phyloP scores from a whole-genome alignment of 306 rosid species.

The Oxytropis ochrocephala region DNA sequence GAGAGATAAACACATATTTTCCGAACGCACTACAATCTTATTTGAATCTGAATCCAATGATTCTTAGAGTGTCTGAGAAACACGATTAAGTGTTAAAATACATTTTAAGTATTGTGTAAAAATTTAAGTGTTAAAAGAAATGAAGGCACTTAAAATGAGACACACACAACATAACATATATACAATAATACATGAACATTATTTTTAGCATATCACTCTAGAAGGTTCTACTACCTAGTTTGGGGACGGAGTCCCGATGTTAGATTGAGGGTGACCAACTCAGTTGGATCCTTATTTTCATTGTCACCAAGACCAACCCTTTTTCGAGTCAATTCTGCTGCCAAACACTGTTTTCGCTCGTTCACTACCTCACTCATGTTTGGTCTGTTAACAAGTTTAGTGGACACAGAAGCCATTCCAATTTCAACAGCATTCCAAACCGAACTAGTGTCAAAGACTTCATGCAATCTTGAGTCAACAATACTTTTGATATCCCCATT shows the following conservation, averaged over 20 bases:
- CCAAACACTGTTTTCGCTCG: constrained; percentile 40
- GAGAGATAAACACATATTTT: too few species aligned
- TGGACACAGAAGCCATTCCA: constrained; percentile 41
- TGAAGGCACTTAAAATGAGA: background rate
- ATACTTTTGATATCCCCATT: constrained; percentile 31
- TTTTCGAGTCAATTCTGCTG: constrained; percentile 10
- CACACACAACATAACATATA: background rate
- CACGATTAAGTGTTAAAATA: too few species aligned
- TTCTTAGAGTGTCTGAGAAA: too few species aligned
- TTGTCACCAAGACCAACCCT: background rate
- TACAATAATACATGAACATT: background rate
- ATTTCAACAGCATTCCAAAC: constrained; percentile 41
- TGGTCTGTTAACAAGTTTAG: constrained; percentile 31
- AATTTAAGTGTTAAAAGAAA: too few species aligned
- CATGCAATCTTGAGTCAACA: constrained; percentile 35
- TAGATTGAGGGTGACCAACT: background rate
- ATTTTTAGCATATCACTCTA: background rate
- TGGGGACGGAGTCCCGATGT: background rate
- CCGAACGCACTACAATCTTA: too few species aligned
- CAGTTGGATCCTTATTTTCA: background rate
- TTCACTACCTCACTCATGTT: constrained; percentile 39
- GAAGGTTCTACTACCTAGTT: constrained; percentile 14
- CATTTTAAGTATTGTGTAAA: too few species aligned
- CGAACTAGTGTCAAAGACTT: constrained; percentile 21
- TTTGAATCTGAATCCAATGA: too few species aligned